Evolutionary conservation across 495 filamentous ascomycete genomes (phyloP).

Genomic region (Podospora didyma): DNA sequence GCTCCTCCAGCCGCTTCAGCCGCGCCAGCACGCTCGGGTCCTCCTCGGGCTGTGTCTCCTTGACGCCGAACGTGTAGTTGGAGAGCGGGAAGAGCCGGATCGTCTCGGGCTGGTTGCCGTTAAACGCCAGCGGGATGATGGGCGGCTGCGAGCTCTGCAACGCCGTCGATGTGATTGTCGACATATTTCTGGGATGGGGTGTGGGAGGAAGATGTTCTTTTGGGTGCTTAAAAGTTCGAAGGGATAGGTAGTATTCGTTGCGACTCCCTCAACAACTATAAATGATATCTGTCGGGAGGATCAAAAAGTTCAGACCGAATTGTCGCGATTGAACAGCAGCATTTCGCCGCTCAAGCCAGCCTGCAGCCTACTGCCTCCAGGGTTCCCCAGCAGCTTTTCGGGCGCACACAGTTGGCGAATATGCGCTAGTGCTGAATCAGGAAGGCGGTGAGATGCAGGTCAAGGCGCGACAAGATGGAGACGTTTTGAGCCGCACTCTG

Average conservation of each 20-base stretch:
- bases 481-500: slow-evolving; percentile 1
- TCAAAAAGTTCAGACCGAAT: too few species aligned
- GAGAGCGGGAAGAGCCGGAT: slow-evolving; percentile 93
- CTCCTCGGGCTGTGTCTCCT: slow-evolving; percentile 96
- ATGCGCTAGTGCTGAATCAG: neutral
- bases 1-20: slow-evolving; percentile 87
- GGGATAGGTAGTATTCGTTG: too few species aligned
- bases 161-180: slow-evolving; percentile 64
- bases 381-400: neutral
- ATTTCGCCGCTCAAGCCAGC: too few species aligned
- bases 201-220: neutral
- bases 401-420: neutral
- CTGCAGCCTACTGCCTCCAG: too few species aligned
- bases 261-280: too few species aligned
- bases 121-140: slow-evolving; percentile 75
- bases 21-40: slow-evolving; percentile 92
- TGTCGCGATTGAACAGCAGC: too few species aligned
- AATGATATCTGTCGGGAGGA: too few species aligned
- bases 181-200: slow-evolving; percentile 50
- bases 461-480: neutral
- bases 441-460: slow-evolving; percentile 5
- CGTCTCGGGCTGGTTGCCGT: slow-evolving; percentile 80
- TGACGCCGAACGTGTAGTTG: slow-evolving; percentile 98
- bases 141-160: slow-evolving; percentile 75
- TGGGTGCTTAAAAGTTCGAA: neutral